Percentiles rank a stretch among this genome's conserved stretches.
These are phyloP conservation scores for Curvularia sp. DNA, from an alignment of 2,329 filamentous ascomycete species.

Conservation along the genomic window DNA sequence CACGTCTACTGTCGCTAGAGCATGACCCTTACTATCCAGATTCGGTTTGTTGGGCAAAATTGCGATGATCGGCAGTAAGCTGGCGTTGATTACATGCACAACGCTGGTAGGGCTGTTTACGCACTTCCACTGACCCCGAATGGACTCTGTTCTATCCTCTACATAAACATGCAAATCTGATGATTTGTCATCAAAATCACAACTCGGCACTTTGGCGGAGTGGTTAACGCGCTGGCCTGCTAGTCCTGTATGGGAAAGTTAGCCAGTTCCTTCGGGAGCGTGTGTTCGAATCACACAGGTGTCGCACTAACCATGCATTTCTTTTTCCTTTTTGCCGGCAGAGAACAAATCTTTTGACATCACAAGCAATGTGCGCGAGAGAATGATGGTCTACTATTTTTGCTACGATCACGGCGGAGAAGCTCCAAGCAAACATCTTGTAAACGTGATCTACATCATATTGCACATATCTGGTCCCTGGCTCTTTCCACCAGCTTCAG, in stretches of 20 bases:
- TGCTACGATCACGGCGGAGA: neutral
- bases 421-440: neutral
- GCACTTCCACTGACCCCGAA: neutral
- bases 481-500: slow-evolving; percentile 59
- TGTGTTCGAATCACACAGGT: slow-evolving; percentile 41
- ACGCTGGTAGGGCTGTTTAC: neutral
- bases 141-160: neutral
- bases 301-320: slow-evolving; percentile 23
- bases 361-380: neutral
- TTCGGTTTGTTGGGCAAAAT: neutral
- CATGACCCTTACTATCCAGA: neutral
- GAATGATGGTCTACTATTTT: neutral
- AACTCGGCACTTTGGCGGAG: slow-evolving; percentile 21
- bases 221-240: slow-evolving; percentile 40
- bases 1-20: neutral
- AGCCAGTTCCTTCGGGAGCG: slow-evolving; percentile 41
- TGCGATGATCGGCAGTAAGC: neutral
- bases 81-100: neutral
- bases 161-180: neutral
- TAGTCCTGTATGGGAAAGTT: slow-evolving; percentile 26
- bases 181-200: slow-evolving; percentile 6
- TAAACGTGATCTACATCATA: slow-evolving; percentile 13
- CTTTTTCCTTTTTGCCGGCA: slow-evolving; percentile 4
- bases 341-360: no score
- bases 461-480: slow-evolving; percentile 40